phyloP scores from a whole-genome alignment of 208 protist genomes.

The Spongospora subterranea region DNA sequence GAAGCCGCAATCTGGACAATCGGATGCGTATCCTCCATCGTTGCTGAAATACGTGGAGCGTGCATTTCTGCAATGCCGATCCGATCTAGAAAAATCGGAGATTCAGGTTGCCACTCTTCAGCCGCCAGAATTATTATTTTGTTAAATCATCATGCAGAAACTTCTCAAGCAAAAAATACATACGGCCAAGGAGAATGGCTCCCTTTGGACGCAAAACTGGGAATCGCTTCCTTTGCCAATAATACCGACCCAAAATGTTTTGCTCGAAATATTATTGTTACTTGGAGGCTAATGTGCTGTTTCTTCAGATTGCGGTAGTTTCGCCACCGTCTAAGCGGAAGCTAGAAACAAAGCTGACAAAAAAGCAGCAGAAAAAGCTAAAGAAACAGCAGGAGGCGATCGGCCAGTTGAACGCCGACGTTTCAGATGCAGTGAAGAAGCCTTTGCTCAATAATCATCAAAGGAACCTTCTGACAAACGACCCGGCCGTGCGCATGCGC shows the following conservation, averaged over 20 bases:
- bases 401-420: background rate
- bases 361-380: slow-evolving; percentile 50
- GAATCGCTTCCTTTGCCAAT: background rate
- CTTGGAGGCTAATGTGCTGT: background rate
- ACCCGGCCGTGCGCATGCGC: background rate
- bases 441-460: background rate
- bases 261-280: too few species aligned
- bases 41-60: slow-evolving; percentile 34
- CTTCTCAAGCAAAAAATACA: slow-evolving; percentile 31
- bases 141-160: background rate
- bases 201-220: slow-evolving; percentile 54
- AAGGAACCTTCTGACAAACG: background rate
- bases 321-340: background rate
- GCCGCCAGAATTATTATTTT: background rate
- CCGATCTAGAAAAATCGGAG: background rate
- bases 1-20: background rate
- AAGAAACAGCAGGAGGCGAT: slow-evolving; percentile 42
- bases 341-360: slow-evolving; percentile 28
- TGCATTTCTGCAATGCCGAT: slow-evolving; percentile 5
- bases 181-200: background rate
- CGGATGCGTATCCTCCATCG: slow-evolving; percentile 18
- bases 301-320: background rate
- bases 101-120: background rate
- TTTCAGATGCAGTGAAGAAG: background rate
- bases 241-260: background rate